Percentiles rank a stretch among this genome's conserved stretches.
Conservation (phyloP, 352 stramenopile species). For the Plasmopara viticola region DNA sequence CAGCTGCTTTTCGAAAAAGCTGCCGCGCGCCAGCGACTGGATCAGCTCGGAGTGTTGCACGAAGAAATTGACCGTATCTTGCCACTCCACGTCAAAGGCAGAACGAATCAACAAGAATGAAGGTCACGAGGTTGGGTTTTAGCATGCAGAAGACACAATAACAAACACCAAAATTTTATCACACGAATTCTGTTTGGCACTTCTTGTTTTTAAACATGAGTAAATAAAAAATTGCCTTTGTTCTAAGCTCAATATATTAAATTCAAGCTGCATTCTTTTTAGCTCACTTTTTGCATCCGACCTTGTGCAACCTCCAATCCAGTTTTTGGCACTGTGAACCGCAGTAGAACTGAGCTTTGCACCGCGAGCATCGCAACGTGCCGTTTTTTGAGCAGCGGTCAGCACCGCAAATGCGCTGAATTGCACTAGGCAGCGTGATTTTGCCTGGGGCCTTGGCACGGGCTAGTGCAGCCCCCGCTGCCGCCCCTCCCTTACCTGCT, state of each 20-base stretch:
- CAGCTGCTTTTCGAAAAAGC: conserved; percentile 43
- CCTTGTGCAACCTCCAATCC: conserved; percentile 83
- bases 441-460: conserved; percentile 26
- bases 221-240: too few species aligned
- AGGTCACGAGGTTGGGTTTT: too few species aligned
- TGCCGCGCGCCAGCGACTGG: conserved; percentile 37
- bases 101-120: too few species aligned
- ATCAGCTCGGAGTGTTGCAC: conserved; percentile 35
- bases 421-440: conserved; percentile 24
- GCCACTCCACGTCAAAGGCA: conserved; percentile 17
- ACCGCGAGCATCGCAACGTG: conserved; percentile 71
- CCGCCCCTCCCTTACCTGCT: conserved; percentile 20
- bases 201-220: too few species aligned
- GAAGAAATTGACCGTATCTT: conserved; percentile 38
- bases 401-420: conserved; percentile 57
- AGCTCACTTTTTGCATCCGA: conserved; percentile 40
- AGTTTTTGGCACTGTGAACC: conserved; percentile 72
- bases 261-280: not conserved
- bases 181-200: too few species aligned
- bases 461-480: conserved; percentile 17
- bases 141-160: too few species aligned
- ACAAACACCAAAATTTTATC: too few species aligned
- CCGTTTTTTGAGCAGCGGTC: conserved; percentile 64
- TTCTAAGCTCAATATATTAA: too few species aligned
- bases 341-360: conserved; percentile 84